Base-by-base conservation (phyloP, 1,284 basidiomycete species). In the Cryptococcus wingfieldii region DNA sequence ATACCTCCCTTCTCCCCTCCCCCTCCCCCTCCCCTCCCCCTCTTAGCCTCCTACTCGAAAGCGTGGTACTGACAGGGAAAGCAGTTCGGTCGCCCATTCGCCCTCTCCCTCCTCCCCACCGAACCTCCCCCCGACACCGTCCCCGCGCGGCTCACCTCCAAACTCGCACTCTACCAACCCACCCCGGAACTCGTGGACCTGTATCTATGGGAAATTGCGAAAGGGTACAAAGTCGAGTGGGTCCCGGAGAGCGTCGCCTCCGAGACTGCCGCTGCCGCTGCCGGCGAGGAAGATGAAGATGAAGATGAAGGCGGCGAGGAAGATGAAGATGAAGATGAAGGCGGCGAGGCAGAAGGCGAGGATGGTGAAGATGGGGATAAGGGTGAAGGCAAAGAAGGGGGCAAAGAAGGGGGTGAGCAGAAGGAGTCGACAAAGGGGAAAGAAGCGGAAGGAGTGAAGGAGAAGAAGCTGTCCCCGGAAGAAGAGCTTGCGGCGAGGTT, bases 151-250 rank as follows among this genome's bases (percentile, higher is more conserved):
- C 84, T 78, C 56, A 46, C 66, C 13, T 53, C 62, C 65, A 95
- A 95, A 73, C 77, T 94, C 12, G 71, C 80, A 5, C 76, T 87
- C 38, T 81, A 81, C 53, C 87, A 87, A 4, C 92, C 93, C 1
- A 80, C 86, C 1, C 16, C 79, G 1, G 84, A 85, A 42, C 81
- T 95, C 7, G 90, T 97, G 10, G 87, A 95, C 67, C 86, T 84
- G n/a, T 94, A 94, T 74, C 79, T 94, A 13, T 76, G 78, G 43
- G 92, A 95, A 75, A 95, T 96, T 59, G 88, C 90, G 1, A 89
- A 85, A 71, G 90, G 86, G 2, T 96, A 95, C 67, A 83, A 84
- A 2, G 81, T 93, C n/a, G 75, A 81, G 47, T 94, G 88, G 86
- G 69, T 78, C 2, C 78, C 84, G 28, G 63, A 72, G 77, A 23